phyloP scores from a whole-genome alignment of 148 eudicot species.

The Persicaria tinctoria region DNA sequence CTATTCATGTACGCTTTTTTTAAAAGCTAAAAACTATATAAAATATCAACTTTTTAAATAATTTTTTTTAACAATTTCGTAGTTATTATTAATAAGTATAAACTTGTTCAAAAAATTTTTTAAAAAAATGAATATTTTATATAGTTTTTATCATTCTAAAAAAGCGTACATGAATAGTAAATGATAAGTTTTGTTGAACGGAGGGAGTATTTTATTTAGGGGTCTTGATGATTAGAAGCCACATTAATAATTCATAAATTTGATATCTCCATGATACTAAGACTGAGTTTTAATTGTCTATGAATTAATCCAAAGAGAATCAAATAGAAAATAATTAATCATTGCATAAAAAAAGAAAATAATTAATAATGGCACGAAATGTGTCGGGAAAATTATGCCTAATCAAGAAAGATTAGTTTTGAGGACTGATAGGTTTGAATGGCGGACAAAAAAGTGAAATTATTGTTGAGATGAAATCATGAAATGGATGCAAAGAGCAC shows the following conservation, averaged over 20 bases:
- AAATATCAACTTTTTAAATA: too few relatives aligned
- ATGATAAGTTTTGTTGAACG: too few relatives aligned
- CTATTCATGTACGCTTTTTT: too few relatives aligned
- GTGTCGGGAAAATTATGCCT: not conserved
- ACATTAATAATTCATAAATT: not conserved
- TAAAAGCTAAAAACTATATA: too few relatives aligned
- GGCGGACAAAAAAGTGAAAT: not conserved
- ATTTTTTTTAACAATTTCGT: too few relatives aligned
- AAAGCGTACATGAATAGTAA: too few relatives aligned
- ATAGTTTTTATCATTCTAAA: too few relatives aligned
- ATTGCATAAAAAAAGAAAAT: not conserved
- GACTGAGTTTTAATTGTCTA: not conserved
- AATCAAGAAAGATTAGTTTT: not conserved
- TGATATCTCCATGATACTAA: not conserved
- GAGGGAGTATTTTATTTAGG: not conserved
- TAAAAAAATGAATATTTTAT: too few relatives aligned
- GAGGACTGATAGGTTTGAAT: conserved; percentile 9
- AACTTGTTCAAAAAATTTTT: too few relatives aligned
- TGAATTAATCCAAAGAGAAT: not conserved
- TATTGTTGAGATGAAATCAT: not conserved
- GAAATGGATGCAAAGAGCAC: not conserved
- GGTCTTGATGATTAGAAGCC: not conserved
- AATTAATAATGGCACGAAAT: not conserved
- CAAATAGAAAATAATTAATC: not conserved
- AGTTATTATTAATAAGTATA: too few relatives aligned